Evolutionary conservation across 1,284 basidiomycete genomes (phyloP), one percentile per base, ranked within the genome.

Genomic region (Ganoderma leucocontextum): DNA sequence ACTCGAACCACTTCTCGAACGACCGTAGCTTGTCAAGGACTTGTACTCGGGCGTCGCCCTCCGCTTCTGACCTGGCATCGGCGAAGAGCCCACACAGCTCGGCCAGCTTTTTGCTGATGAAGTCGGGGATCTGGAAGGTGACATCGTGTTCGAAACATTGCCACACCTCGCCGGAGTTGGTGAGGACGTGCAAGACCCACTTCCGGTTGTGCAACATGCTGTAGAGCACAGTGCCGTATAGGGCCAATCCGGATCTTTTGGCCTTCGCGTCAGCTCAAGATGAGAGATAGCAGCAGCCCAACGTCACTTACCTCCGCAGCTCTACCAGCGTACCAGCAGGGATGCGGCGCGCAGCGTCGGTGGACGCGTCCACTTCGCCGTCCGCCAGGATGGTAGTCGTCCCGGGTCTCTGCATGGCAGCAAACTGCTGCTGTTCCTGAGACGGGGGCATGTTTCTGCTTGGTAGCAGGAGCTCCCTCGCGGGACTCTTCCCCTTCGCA

Each of bases 311-410:
- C 91, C 85, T 85, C 70, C 90, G 83, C 41, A 89, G 75, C 72
- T 92, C 90, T 36, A 92, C 80, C 63, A 90, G 87, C 19, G 88
- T 83, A 0, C 90, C 91, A 2, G 83, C 82, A 53, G 63, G 62
- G 17, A 76, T 62, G 5, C 61, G 59, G 57, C 58, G 17, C 19
- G 17, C 29, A 7, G 63, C n/a, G 17, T 57, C 65, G 10, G 22
- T 25, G 62, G 62, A 25, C 39, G 44, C 38, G 17, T 63, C 68
- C 13, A 25, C 59, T 4, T 72, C 68, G n/a, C 29, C 25, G 19
- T 36, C 42, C 5, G 19, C 55, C 38, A 39, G 25, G 25, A 29
- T 10, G 2, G 17, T 4, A 13, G 10, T 15, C 29, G n/a, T 15
- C 10, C 35, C 22, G 12, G 33, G 42, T 44, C n/a, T 8, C 15